phyloP scores from a whole-genome alignment of 192 early-diverging fungal species.

The Pilobolus umbonatus region DNA sequence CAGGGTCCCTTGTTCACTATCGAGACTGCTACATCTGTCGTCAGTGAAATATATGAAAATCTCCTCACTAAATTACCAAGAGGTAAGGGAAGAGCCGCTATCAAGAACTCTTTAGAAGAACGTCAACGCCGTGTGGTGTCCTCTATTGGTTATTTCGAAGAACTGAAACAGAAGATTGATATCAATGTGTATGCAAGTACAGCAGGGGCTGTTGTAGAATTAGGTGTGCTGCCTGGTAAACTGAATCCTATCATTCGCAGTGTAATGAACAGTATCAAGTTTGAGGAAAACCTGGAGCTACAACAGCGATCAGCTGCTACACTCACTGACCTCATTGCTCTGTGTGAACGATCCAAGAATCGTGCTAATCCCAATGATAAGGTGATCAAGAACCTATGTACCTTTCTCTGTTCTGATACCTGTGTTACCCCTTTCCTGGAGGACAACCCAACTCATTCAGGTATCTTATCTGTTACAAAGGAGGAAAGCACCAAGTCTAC shows the following conservation, averaged over 20 bases:
- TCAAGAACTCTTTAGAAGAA: conserved; percentile 44
- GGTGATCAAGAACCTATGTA: conserved; percentile 81
- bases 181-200: conserved; percentile 64
- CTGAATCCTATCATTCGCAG: conserved; percentile 80
- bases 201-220: conserved; percentile 75
- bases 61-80: conserved; percentile 38
- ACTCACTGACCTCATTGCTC: conserved; percentile 43
- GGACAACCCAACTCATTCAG: conserved; percentile 37
- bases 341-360: conserved; percentile 42
- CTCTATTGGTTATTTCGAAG: conserved; percentile 61
- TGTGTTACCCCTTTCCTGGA: conserved; percentile 60
- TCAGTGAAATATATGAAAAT: conserved; percentile 37
- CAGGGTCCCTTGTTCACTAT: conserved; percentile 45
- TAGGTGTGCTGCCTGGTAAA: conserved; percentile 75
- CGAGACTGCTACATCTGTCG: conserved; percentile 49
- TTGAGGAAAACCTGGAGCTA: conserved; percentile 58
- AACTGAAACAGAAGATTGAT: conserved; percentile 58
- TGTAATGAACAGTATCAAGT: conserved; percentile 83
- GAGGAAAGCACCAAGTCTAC: conserved; percentile 30
- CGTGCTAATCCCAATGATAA: conserved; percentile 69
- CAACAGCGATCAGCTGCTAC: conserved; percentile 52
- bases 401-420: conserved; percentile 81
- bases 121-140: conserved; percentile 58
- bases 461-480: conserved; percentile 50
- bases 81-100: conserved; percentile 29